Evolutionary conservation across 139 green algal species (phyloP).

Genomic region (Chlamydomonas asymmetrica): DNA sequence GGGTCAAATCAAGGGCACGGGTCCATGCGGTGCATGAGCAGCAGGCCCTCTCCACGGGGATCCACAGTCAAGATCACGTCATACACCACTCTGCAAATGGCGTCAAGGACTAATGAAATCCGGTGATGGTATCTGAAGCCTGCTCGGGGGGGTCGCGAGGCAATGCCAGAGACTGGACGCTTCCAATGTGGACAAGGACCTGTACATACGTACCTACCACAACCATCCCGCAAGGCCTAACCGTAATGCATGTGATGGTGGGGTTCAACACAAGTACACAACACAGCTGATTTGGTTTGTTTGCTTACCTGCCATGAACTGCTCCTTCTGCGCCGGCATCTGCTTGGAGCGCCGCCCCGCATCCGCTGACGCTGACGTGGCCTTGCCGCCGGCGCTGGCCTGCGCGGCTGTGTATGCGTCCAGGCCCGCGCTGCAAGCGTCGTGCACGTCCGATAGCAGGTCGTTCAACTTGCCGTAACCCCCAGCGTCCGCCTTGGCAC

Average conservation of each 20-base stretch:
- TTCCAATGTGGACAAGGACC: not conserved
- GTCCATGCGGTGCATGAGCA: too few relatives aligned
- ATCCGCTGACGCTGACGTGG: not conserved
- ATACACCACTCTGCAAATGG: too few relatives aligned
- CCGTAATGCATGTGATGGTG: too few relatives aligned
- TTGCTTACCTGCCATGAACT: constrained; percentile 2
- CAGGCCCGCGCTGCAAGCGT: not conserved
- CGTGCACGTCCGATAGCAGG: constrained; percentile 10
- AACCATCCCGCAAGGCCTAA: too few relatives aligned
- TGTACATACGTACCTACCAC: not conserved
- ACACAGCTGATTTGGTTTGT: not conserved
- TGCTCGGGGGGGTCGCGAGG: too few relatives aligned
- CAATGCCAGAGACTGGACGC: too few relatives aligned
- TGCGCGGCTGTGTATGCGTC: constrained; percentile 1
- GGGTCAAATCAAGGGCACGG: too few relatives aligned
- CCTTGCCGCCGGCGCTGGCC: not conserved
- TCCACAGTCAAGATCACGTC: too few relatives aligned
- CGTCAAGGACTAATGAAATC: too few relatives aligned
- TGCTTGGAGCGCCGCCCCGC: not conserved
- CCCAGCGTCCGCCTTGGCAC: not conserved
- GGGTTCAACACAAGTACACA: not conserved
- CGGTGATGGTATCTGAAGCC: too few relatives aligned
- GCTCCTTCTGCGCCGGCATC: constrained; percentile 7
- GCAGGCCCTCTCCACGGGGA: too few relatives aligned
- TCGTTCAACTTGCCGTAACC: constrained; percentile 5